Conservation (phyloP, 495 filamentous ascomycete species). For the Cercophora newfieldiana region DNA sequence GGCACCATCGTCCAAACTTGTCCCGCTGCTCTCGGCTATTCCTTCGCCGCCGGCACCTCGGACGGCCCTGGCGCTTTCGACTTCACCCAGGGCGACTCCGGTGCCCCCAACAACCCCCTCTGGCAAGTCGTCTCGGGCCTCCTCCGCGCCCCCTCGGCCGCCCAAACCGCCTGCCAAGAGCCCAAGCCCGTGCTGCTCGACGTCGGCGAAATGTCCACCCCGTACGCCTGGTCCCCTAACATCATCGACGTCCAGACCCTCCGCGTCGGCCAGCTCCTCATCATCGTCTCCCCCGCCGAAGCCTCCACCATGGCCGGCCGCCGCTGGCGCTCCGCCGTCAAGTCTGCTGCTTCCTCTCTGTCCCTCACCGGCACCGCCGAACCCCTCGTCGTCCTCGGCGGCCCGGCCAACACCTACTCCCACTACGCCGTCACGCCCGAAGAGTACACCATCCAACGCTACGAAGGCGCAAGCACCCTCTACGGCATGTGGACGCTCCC, state of each 20-base stretch:
- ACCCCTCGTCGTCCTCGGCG: conserved; percentile 69
- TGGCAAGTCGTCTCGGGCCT: conserved; percentile 78
- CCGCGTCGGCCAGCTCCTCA: conserved; percentile 86
- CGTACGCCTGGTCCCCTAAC: conserved; percentile 89
- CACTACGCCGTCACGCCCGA: conserved; percentile 91
- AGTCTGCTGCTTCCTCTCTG: conserved; percentile 44
- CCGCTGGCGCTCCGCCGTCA: conserved; percentile 79
- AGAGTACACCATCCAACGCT: conserved; percentile 87
- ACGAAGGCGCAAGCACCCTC: conserved; percentile 93
- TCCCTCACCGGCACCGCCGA: conserved; percentile 32
- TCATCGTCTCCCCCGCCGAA: conserved; percentile 84
- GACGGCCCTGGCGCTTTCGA: conserved; percentile 93
- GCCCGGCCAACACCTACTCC: conserved; percentile 89
- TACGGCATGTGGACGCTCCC: conserved; percentile 82
- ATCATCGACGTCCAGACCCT: conserved; percentile 89
- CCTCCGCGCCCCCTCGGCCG: conserved; percentile 66
- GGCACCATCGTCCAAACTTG: conserved; percentile 75
- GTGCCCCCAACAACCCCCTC: conserved; percentile 69
- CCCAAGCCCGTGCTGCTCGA: conserved; percentile 90
- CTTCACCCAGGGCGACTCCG: conserved; percentile 83
- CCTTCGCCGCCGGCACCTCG: conserved; percentile 90
- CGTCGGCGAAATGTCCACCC: conserved; percentile 71
- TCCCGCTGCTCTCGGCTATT: conserved; percentile 87
- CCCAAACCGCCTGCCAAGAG: conserved; percentile 74
- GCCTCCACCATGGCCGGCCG: conserved; percentile 93